Evolutionary conservation across 2,329 filamentous ascomycete genomes (phyloP), one percentile per base, ranked within the genome.

Genomic region (Talaromyces sp.): DNA sequence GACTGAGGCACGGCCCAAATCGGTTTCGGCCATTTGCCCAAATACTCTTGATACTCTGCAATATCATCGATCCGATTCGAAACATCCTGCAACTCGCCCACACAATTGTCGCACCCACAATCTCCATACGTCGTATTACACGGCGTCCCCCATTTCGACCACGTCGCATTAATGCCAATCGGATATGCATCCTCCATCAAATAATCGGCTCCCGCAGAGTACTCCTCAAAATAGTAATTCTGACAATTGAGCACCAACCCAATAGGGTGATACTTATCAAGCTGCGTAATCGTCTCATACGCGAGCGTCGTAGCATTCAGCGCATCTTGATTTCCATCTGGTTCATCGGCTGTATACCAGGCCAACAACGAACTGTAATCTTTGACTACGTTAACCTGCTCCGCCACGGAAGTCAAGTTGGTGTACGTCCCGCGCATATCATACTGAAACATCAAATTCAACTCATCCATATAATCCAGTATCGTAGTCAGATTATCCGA

Each of bases 111-210:
- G 15, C 64, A 66, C 5, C 64, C 64, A 27, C 64, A 66, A 19
- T 66, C 64, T 19, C 64, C 64, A 58, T 66, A 66, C 0, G 64
- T 66, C 25, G 38, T 22, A 29, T 66, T 66, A 34, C 64, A 66
- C 38, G 60, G 53, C 17, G 64, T 66, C 15, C 61, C 45, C 64
- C 64, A 66, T 59, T 49, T 38, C 19, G 64, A 66, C 31, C 53
- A 66, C 11, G 64, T 66, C n/a, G 64, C 64, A 31, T 66, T 66
- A 7, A 66, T 66, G 2, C 60, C 64, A 40, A 66, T 66, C 17
- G 64, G 64, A 31, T 66, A 66, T 34, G 60, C 64, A 51, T 66
- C 64, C 58, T 66, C 64, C 64, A 66, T 66, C 45, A 66, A 31
- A 49, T 63, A 59, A 58, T 66, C 64, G 5, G 64, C 64, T 19